Evolutionary conservation across 140 eudicot species (phyloP).

Genomic region (Bidens hawaiensis): DNA sequence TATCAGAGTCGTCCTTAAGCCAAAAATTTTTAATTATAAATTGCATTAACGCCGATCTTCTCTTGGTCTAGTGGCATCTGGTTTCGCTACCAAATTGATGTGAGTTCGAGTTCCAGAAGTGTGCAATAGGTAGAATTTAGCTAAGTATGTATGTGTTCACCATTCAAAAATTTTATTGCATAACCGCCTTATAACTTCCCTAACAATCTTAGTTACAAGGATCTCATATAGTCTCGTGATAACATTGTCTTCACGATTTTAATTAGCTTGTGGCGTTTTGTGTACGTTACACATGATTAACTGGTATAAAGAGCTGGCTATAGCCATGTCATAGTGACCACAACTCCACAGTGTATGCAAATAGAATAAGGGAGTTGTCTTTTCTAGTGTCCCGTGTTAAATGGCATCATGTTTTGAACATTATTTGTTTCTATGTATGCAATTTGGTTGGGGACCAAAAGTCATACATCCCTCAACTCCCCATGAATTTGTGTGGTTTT

Average conservation of each 20-base stretch:
- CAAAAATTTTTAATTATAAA: no score
- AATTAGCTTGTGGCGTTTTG: slow-evolving; percentile 2
- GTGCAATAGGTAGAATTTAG: no score
- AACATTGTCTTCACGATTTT: not conserved
- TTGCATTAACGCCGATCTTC: no score
- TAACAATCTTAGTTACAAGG: not conserved
- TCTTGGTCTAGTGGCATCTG: no score
- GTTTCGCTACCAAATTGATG: no score
- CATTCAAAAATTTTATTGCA: no score
- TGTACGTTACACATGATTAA: not conserved
- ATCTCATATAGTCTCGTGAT: not conserved
- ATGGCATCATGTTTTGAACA: slow-evolving; percentile 25
- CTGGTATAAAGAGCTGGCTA: not conserved
- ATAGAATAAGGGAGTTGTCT: slow-evolving; percentile 31
- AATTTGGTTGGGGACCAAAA: slow-evolving; percentile 30
- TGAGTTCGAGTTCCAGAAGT: no score
- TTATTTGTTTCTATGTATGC: slow-evolving; percentile 1
- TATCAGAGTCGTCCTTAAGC: no score
- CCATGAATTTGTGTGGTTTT: slow-evolving; percentile 33
- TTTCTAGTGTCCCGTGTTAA: slow-evolving; percentile 33
- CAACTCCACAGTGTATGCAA: slow-evolving; percentile 31
- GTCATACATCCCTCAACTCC: slow-evolving; percentile 12
- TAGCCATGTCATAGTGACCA: slow-evolving; percentile 25
- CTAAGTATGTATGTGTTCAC: no score
- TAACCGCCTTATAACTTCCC: no score